Evolutionary conservation across 140 eudicot genomes (phyloP).

Genomic region (Anethum foeniculum): DNA sequence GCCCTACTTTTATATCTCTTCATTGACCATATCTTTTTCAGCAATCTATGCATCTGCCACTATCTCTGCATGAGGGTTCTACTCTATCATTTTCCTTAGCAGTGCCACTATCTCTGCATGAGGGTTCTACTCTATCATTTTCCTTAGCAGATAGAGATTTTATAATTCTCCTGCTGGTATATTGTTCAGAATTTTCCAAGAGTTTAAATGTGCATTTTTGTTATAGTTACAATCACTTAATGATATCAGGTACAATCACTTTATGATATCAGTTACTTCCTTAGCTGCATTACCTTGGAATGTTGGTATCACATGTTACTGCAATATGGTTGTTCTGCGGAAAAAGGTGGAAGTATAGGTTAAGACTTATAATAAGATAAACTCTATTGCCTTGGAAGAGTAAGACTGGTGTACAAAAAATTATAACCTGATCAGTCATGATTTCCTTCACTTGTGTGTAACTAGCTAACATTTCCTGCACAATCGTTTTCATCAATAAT

Average conservation of each 20-base stretch:
- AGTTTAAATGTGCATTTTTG: not conserved
- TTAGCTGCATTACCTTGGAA: slow-evolving; percentile 75
- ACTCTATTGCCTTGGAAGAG: not conserved
- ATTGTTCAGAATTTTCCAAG: not conserved
- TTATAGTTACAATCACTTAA: not conserved
- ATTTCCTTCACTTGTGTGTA: slow-evolving; percentile 62
- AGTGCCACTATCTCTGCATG: not conserved
- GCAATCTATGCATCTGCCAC: not conserved
- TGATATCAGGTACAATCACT: not conserved
- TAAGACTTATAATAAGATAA: not conserved
- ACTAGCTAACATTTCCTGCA: slow-evolving; percentile 47
- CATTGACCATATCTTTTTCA: not conserved
- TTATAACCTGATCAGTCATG: slow-evolving; percentile 61
- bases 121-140: not conserved
- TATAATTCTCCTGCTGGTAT: not conserved
- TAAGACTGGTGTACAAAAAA: not conserved
- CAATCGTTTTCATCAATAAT: slow-evolving; percentile 63
- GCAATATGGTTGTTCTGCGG: slow-evolving; percentile 61
- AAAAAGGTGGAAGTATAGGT: not conserved
- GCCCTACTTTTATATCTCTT: not conserved
- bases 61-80: too few relatives aligned
- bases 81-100: too few relatives aligned
- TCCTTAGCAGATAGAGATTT: not conserved
- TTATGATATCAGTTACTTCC: slow-evolving; percentile 20
- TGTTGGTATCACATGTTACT: slow-evolving; percentile 47